A percentile compares a stretch with the other conserved stretches of the same genome.
Conservation (phyloP, 805 yeast genomes). For the Barnettozyma siamensis region DNA sequence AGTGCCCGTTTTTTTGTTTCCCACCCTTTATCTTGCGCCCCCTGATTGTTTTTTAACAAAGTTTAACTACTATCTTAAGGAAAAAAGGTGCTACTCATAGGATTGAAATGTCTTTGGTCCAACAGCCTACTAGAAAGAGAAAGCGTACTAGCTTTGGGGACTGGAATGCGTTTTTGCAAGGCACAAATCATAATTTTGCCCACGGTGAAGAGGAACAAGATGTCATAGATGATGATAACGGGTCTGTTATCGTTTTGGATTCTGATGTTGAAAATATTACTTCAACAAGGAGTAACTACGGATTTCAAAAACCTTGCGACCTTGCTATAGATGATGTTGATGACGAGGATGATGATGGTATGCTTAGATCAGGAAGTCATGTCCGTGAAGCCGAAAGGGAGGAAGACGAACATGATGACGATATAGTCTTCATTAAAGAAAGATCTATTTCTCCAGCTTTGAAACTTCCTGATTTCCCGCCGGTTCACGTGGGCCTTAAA, state of each 20-base stretch:
- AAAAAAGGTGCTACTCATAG: background rate
- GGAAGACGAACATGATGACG: conserved; percentile 12
- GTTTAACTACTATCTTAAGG: background rate
- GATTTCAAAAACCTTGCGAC: conserved; percentile 3
- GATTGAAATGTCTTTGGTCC: conserved; percentile 21
- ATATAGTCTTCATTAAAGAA: conserved; percentile 7
- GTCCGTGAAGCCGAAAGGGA: conserved; percentile 13
- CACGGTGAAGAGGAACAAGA: conserved; percentile 10
- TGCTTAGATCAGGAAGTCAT: background rate
- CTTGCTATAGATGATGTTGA: conserved; percentile 2
- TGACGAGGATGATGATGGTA: conserved; percentile 9
- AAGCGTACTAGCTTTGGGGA: conserved; percentile 30
- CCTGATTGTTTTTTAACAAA: background rate
- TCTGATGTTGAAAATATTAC: conserved; percentile 29
- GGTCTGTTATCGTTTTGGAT: conserved; percentile 31
- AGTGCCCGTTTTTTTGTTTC: background rate
- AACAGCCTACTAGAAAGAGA: conserved; percentile 29
- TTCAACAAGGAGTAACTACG: conserved; percentile 10
- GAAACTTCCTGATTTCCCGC: conserved; percentile 4
- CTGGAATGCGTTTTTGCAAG: conserved; percentile 23
- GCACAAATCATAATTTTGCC: conserved; percentile 12
- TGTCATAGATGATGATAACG: conserved; percentile 18
- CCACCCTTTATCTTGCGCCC: background rate
- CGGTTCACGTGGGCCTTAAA: conserved; percentile 27
- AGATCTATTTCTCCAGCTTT: background rate